A percentile compares a stretch with the other conserved stretches of the same genome.
Evolutionary conservation across 2,329 filamentous ascomycete genomes (phyloP).

Genomic region (Phyllosticta ampelicida): DNA sequence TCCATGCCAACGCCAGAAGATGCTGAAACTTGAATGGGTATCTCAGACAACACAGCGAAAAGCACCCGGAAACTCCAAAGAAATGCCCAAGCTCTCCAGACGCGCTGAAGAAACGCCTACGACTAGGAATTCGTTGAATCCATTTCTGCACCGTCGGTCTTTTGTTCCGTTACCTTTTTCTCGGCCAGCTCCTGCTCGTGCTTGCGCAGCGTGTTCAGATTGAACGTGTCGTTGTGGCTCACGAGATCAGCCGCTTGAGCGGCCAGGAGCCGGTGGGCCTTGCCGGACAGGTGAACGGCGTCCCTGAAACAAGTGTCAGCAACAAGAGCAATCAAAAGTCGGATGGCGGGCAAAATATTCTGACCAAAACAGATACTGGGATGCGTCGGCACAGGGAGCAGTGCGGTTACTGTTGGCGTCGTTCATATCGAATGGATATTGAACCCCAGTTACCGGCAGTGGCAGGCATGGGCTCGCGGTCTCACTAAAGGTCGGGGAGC

Average conservation of each 20-base stretch:
- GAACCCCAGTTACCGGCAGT: slow-evolving; percentile 11
- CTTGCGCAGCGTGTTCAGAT: slow-evolving; percentile 17
- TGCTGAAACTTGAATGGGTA: slow-evolving; percentile 11
- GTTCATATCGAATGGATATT: slow-evolving; percentile 8
- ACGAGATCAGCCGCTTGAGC: slow-evolving; percentile 24
- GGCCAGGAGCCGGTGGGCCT: slow-evolving; percentile 27
- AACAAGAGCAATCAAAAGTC: slow-evolving; percentile 1
- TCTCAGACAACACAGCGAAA: slow-evolving; percentile 7
- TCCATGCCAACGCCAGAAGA: slow-evolving; percentile 10
- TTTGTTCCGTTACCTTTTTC: not conserved
- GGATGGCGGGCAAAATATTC: slow-evolving; percentile 11
- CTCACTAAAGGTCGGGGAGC: slow-evolving; percentile 23
- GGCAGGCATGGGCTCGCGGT: slow-evolving; percentile 25
- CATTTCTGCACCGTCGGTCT: not conserved
- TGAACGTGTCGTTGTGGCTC: slow-evolving; percentile 21
- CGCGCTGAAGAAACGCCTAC: not conserved
- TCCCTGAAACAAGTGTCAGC: slow-evolving; percentile 19
- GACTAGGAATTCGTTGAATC: not conserved
- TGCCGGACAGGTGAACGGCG: slow-evolving; percentile 23
- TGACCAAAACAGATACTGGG: slow-evolving; percentile 27
- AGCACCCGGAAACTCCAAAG: slow-evolving; percentile 5
- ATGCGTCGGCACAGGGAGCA: slow-evolving; percentile 22
- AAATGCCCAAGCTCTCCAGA: slow-evolving; percentile 1
- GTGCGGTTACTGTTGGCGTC: slow-evolving; percentile 6
- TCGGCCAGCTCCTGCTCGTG: slow-evolving; percentile 4